A percentile compares a stretch with the other conserved stretches of the same genome.
These are phyloP conservation scores for Chalciporus chontae DNA, from an alignment of 768 basidiomycete genomes.

Conservation along the genomic window DNA sequence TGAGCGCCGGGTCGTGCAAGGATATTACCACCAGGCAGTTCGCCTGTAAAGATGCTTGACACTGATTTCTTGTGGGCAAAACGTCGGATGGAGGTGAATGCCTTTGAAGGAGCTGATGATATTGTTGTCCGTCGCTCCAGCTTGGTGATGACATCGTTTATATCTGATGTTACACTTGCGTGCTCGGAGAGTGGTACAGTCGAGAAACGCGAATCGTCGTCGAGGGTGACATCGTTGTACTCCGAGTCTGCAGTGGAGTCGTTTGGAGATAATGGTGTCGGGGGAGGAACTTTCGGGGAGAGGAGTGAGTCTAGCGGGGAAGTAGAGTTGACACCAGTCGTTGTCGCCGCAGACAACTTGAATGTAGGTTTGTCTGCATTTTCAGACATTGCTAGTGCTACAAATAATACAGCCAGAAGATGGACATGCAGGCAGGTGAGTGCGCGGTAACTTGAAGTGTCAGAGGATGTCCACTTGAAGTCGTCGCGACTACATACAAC, in stretches of 20 bases:
- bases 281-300: conserved; percentile 41
- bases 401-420: not conserved
- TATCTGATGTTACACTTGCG: conserved; percentile 32
- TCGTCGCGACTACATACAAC: no score
- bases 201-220: conserved; percentile 48
- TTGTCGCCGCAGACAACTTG: conserved; percentile 2
- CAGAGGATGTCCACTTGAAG: no score
- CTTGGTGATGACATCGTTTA: conserved; percentile 16
- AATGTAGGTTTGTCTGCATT: conserved; percentile 12
- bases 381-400: conserved; percentile 19
- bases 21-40: conserved; percentile 43
- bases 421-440: conserved; percentile 6
- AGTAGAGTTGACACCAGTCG: conserved; percentile 12
- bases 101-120: conserved; percentile 21
- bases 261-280: conserved; percentile 27
- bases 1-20: conserved; percentile 51
- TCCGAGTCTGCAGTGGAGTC: conserved; percentile 56
- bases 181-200: conserved; percentile 43
- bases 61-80: conserved; percentile 58
- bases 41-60: conserved; percentile 51
- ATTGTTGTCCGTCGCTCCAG: conserved; percentile 31
- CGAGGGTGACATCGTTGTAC: conserved; percentile 56
- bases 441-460: no score
- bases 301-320: conserved; percentile 45
- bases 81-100: conserved; percentile 21